A percentile compares a stretch with the other conserved stretches of the same genome.
phyloP scores from a whole-genome alignment of 202 grass and related monocot species.

The Carex sylvatica region DNA sequence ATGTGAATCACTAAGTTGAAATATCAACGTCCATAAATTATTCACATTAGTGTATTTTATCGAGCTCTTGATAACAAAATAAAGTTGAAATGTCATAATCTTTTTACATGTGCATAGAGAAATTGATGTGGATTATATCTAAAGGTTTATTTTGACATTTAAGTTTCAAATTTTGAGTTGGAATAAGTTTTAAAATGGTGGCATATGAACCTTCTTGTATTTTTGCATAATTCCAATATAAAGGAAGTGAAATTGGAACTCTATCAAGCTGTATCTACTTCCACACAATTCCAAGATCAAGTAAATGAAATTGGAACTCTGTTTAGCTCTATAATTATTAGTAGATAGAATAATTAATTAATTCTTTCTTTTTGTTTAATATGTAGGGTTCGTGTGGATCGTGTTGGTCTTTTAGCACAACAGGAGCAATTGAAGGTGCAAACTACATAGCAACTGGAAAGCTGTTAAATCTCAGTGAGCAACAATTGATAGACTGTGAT shows the following conservation, averaged over 20 bases:
- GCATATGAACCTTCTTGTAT: not conserved
- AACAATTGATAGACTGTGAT: constrained; percentile 89
- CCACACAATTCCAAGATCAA: not conserved
- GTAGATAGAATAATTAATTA: not conserved
- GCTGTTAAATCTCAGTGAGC: constrained; percentile 71
- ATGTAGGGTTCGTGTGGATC: constrained; percentile 71
- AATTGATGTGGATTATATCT: too few relatives aligned
- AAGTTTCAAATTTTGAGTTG: too few relatives aligned
- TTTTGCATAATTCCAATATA: not conserved
- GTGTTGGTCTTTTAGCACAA: constrained; percentile 87
- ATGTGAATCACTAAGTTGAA: too few relatives aligned
- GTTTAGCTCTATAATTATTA: not conserved
- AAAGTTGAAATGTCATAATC: too few relatives aligned
- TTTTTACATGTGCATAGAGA: too few relatives aligned
- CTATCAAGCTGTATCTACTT: not conserved
- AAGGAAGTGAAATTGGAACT: not conserved
- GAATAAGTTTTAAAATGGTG: too few relatives aligned
- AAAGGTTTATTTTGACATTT: too few relatives aligned
- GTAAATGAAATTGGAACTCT: not conserved
- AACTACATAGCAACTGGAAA: constrained; percentile 65
- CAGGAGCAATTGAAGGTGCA: constrained; percentile 65
- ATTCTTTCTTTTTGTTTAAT: not conserved
- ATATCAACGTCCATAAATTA: too few relatives aligned
- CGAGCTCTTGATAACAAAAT: too few relatives aligned
- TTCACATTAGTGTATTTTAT: too few relatives aligned